Evolutionary conservation across 73 alveolate genomes (phyloP).

Genomic region (Blepharisma stoltei): DNA sequence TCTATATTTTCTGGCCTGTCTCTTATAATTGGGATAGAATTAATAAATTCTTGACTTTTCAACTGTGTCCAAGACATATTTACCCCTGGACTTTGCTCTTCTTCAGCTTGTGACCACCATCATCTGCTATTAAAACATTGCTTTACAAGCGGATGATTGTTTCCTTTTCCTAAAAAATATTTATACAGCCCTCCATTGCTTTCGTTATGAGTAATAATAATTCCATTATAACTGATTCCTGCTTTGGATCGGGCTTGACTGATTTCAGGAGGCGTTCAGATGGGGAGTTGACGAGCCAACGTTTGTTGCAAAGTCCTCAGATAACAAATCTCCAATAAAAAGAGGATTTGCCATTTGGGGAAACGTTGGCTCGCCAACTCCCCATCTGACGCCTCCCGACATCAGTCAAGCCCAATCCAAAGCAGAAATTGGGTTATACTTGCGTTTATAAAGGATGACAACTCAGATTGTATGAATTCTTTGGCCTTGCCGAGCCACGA

Average conservation of each 20-base stretch:
- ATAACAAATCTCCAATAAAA: too few relatives aligned
- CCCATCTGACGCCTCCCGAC: too few relatives aligned
- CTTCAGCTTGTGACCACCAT: constrained; percentile 5
- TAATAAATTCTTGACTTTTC: neutral
- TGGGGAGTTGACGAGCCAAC: too few relatives aligned
- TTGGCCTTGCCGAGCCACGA: constrained; percentile 4
- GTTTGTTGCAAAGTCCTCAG: too few relatives aligned
- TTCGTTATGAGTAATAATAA: neutral
- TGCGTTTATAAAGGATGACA: neutral
- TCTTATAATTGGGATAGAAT: neutral
- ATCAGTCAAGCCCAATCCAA: too few relatives aligned
- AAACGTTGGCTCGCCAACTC: too few relatives aligned
- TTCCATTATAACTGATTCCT: too few relatives aligned
- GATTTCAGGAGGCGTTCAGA: too few relatives aligned
- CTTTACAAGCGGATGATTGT: neutral
- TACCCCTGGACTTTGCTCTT: neutral
- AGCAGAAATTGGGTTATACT: too few relatives aligned
- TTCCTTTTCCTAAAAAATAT: constrained; percentile 27
- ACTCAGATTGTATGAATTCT: neutral
- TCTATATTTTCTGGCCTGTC: too few relatives aligned
- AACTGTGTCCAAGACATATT: neutral
- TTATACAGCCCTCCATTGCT: neutral
- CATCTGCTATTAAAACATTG: constrained; percentile 13
- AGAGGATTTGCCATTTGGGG: too few relatives aligned
- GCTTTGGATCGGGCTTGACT: too few relatives aligned